These are phyloP conservation scores for Phytophthora pinifolia DNA, from an alignment of 352 stramenopile species.

Conservation along the genomic window DNA sequence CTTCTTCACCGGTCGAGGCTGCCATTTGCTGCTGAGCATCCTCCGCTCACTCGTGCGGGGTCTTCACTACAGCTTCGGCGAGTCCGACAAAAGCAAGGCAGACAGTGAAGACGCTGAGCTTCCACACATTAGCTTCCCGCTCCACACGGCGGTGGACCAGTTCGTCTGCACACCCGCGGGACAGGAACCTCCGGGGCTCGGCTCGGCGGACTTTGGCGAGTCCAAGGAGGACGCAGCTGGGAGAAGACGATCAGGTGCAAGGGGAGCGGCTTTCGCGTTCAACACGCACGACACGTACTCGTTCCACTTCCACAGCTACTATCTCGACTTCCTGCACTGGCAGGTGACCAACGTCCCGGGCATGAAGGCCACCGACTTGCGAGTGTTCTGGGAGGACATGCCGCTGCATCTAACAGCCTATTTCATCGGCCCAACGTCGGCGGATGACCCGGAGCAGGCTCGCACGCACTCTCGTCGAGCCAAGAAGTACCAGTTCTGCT, in stretches of 20 bases:
- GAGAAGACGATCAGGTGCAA: conserved; percentile 33
- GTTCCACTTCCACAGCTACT: conserved; percentile 75
- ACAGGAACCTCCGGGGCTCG: conserved; percentile 34
- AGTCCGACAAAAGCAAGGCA: background rate
- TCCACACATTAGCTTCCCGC: conserved; percentile 65
- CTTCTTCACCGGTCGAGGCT: conserved; percentile 53
- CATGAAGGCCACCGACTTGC: conserved; percentile 44
- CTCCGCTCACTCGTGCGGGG: conserved; percentile 54
- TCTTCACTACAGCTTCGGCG: conserved; percentile 58
- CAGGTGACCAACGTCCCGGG: conserved; percentile 53
- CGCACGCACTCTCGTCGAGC: conserved; percentile 21
- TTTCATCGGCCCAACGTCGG: conserved; percentile 36
- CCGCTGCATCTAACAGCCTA: conserved; percentile 60
- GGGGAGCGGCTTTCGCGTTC: conserved; percentile 42
- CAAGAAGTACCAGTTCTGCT: conserved; percentile 65
- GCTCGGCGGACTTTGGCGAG: conserved; percentile 57
- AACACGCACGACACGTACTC: conserved; percentile 68
- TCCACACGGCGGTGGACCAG: conserved; percentile 68
- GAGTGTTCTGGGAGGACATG: conserved; percentile 63
- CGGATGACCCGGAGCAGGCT: conserved; percentile 21
- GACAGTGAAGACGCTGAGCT: conserved; percentile 45
- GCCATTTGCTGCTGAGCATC: conserved; percentile 55
- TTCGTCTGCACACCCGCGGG: conserved; percentile 53
- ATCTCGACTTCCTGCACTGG: conserved; percentile 66
- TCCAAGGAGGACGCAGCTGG: conserved; percentile 33